Percentiles rank a stretch among this genome's conserved stretches.
phyloP scores from a whole-genome alignment of 768 basidiomycete species.

The Leccinellum albellum region DNA sequence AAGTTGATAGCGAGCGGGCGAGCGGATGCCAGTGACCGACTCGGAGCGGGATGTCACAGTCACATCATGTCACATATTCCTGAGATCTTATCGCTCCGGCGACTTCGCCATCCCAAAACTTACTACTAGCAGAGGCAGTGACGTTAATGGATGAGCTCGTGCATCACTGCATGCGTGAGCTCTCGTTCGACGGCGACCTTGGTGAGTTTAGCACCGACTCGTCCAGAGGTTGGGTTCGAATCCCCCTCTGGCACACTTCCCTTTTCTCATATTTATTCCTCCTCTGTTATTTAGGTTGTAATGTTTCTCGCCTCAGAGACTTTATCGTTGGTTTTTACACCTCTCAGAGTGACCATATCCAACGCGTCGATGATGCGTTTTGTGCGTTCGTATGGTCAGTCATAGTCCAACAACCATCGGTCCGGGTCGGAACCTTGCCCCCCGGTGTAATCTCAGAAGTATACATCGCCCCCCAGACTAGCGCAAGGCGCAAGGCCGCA shows the following conservation, averaged over 20 bases:
- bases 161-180: constrained; percentile 78
- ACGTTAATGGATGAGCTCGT: constrained; percentile 76
- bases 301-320: constrained; percentile 65
- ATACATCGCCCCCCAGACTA: constrained; percentile 73
- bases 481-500: constrained; percentile 62
- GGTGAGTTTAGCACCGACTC: constrained; percentile 49
- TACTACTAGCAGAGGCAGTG: not conserved
- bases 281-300: constrained; percentile 53
- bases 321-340: constrained; percentile 68
- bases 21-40: too few relatives aligned
- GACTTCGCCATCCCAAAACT: too few relatives aligned
- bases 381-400: constrained; percentile 80
- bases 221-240: constrained; percentile 40
- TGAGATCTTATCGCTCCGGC: constrained; percentile 5
- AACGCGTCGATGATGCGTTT: constrained; percentile 71
- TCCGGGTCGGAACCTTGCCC: constrained; percentile 71
- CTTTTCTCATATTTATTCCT: constrained; percentile 19
- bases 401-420: constrained; percentile 68
- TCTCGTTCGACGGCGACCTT: constrained; percentile 87
- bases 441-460: constrained; percentile 59
- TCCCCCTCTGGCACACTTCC: constrained; percentile 31
- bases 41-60: not conserved
- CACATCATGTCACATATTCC: constrained; percentile 12
- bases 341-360: constrained; percentile 35
- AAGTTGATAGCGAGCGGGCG: not conserved